These are phyloP conservation scores for Pulveroboletus ravenelii DNA, from an alignment of 768 basidiomycete species.

Conservation along the genomic window DNA sequence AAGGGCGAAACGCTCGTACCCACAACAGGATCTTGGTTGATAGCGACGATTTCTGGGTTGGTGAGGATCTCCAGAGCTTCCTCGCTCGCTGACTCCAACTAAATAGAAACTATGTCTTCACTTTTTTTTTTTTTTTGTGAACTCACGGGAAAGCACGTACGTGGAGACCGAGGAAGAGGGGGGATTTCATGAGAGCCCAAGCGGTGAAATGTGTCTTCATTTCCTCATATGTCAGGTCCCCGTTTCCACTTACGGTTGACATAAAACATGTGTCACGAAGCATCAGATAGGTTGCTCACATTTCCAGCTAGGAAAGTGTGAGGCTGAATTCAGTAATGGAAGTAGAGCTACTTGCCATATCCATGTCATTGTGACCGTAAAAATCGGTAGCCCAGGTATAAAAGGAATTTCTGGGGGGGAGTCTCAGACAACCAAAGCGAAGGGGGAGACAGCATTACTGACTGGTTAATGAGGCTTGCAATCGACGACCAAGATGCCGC, in stretches of 20 bases:
- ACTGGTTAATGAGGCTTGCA: constrained; percentile 53
- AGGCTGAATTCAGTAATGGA: not conserved
- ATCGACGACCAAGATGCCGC: constrained; percentile 49
- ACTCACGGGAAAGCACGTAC: constrained; percentile 31
- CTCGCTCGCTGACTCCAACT: constrained; percentile 49
- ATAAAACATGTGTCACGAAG: not conserved
- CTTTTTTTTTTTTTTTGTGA: constrained; percentile 1
- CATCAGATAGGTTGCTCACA: constrained; percentile 33
- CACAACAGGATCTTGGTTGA: constrained; percentile 62
- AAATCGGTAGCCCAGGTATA: constrained; percentile 59
- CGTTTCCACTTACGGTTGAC: constrained; percentile 48
- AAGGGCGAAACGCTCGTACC: constrained; percentile 63
- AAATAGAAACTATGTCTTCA: not conserved
- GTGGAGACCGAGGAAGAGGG: constrained; percentile 58
- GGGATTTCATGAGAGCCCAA: constrained; percentile 69
- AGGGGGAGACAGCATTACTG: not conserved
- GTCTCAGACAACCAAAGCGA: not conserved
- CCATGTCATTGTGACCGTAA: constrained; percentile 65
- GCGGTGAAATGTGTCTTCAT: constrained; percentile 67
- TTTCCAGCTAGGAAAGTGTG: constrained; percentile 41
- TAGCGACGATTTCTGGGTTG: constrained; percentile 61
- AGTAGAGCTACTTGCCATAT: constrained; percentile 44
- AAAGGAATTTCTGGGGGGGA: constrained; percentile 54
- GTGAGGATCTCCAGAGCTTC: constrained; percentile 53
- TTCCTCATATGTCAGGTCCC: constrained; percentile 56